phyloP scores from a whole-genome alignment of 2,329 filamentous ascomycete species.

The Didymella arachidicola region DNA sequence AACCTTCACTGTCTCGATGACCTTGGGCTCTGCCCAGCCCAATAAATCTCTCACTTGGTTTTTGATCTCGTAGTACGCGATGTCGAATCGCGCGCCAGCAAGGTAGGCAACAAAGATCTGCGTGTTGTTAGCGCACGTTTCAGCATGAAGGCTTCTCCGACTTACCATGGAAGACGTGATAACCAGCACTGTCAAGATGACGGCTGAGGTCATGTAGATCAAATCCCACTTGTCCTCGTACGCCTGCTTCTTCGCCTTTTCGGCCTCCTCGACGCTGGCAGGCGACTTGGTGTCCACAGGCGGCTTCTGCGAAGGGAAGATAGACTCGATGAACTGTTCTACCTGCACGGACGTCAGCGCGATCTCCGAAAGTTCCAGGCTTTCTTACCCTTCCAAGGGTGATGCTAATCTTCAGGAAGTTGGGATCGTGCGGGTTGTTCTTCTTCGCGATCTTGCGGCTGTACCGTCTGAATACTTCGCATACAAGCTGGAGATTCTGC shows the following conservation, averaged over 20 bases:
- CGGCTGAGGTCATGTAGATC: slow-evolving; percentile 70
- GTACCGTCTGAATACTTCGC: slow-evolving; percentile 81
- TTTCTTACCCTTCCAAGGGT: slow-evolving; percentile 79
- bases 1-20: slow-evolving; percentile 32
- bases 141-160: slow-evolving; percentile 23
- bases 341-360: slow-evolving; percentile 63
- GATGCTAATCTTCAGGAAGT: slow-evolving; percentile 89
- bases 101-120: slow-evolving; percentile 81
- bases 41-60: slow-evolving; percentile 55
- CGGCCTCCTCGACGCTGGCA: slow-evolving; percentile 63
- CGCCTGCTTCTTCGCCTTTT: slow-evolving; percentile 61
- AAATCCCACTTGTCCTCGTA: slow-evolving; percentile 63
- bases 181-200: slow-evolving; percentile 72
- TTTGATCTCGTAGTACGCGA: slow-evolving; percentile 67
- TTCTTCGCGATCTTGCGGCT: slow-evolving; percentile 85
- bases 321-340: slow-evolving; percentile 92
- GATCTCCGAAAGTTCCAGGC: neutral
- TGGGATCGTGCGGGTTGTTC: slow-evolving; percentile 92
- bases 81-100: slow-evolving; percentile 83
- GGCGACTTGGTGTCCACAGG: slow-evolving; percentile 53
- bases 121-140: slow-evolving; percentile 25
- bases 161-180: slow-evolving; percentile 83
- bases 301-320: slow-evolving; percentile 85
- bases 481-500: slow-evolving; percentile 84
- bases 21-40: slow-evolving; percentile 27